phyloP scores from a whole-genome alignment of 306 rosid species.

The Albizia julibrissin region DNA sequence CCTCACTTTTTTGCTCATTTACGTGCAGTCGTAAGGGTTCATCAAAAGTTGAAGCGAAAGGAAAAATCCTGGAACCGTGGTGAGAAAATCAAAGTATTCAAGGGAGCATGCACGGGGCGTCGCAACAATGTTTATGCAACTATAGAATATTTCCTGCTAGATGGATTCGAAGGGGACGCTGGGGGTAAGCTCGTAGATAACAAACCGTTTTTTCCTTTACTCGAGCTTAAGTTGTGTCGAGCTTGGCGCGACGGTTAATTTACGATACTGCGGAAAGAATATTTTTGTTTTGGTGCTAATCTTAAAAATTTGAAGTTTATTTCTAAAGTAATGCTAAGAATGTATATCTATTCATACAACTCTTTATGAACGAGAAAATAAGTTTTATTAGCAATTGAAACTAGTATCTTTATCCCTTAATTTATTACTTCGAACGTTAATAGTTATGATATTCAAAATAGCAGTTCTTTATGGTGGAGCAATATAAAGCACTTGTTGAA shows the following conservation, averaged over 20 bases:
- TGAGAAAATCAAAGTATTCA: conserved; percentile 52
- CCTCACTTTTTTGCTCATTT: not conserved
- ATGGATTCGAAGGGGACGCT: conserved; percentile 58
- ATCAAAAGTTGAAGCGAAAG: conserved; percentile 47
- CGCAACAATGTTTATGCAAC: conserved; percentile 55
- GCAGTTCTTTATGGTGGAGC: not conserved
- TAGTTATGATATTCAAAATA: not conserved
- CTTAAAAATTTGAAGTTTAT: not conserved
- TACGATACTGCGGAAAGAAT: not conserved
- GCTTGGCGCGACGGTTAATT: not conserved
- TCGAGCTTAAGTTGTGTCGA: not conserved
- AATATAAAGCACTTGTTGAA: not conserved
- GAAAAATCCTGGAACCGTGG: conserved; percentile 51
- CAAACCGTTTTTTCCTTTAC: not conserved
- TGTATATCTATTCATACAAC: not conserved
- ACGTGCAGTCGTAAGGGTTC: conserved; percentile 53
- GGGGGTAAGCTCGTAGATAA: conserved; percentile 50
- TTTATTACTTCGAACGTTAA: not conserved
- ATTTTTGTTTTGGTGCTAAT: not conserved
- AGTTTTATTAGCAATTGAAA: not conserved
- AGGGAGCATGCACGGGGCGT: conserved; percentile 60
- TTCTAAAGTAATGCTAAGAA: not conserved
- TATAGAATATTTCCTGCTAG: conserved; percentile 64
- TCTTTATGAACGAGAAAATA: not conserved
- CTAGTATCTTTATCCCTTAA: not conserved